A percentile compares a stretch with the other conserved stretches of the same genome.
These are phyloP conservation scores for Zoysia matrella DNA, from an alignment of 202 grass and related monocot species.

Conservation along the genomic window DNA sequence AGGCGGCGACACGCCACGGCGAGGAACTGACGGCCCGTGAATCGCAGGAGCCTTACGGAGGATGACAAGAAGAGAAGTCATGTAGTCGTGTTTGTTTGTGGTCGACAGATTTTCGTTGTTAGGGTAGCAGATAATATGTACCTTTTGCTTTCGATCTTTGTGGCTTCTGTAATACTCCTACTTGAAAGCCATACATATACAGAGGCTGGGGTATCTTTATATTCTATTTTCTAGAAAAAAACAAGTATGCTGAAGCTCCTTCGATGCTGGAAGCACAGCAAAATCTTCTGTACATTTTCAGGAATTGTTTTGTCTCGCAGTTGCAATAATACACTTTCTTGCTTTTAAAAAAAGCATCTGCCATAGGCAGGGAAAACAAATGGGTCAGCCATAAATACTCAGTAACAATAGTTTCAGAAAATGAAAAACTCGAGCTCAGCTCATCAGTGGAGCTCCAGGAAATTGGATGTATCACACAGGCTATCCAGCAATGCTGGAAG, in stretches of 20 bases:
- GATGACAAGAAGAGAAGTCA: too few species aligned
- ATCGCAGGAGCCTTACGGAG: too few species aligned
- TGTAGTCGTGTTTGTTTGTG: too few species aligned
- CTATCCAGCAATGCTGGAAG: not conserved
- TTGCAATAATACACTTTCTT: slow-evolving; percentile 14
- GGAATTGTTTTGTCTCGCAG: not conserved
- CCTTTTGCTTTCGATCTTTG: too few species aligned
- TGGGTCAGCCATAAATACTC: slow-evolving; percentile 26
- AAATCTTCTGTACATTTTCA: not conserved
- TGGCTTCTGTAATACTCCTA: too few species aligned
- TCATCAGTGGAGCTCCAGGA: slow-evolving; percentile 22
- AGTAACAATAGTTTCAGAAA: not conserved
- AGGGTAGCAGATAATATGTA: too few species aligned
- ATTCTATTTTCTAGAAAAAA: too few species aligned
- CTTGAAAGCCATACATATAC: too few species aligned
- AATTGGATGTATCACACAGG: not conserved
- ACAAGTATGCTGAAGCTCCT: not conserved
- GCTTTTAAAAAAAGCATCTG: slow-evolving; percentile 36
- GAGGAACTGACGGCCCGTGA: too few species aligned
- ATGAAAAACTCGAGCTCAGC: slow-evolving; percentile 19
- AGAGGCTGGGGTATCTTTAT: too few species aligned
- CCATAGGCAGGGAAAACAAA: slow-evolving; percentile 45
- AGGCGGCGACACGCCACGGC: too few species aligned
- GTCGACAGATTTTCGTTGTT: too few species aligned
- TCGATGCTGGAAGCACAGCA: not conserved